Evolutionary conservation across 495 filamentous ascomycete species (phyloP).

Genomic region (Trichoderma reesei): DNA sequence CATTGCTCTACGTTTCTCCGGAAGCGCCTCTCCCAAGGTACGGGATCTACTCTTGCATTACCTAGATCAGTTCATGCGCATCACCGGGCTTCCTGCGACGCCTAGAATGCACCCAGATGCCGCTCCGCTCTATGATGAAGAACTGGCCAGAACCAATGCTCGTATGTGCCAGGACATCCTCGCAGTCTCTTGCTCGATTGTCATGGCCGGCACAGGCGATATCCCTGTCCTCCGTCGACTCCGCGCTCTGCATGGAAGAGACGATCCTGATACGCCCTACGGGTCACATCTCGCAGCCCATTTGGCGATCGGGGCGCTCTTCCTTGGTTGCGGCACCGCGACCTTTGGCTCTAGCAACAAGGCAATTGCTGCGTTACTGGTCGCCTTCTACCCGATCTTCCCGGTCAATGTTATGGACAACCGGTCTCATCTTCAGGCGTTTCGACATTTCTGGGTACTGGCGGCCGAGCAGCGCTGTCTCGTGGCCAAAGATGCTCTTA

Average conservation of each 20-base stretch:
- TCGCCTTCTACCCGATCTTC: slow-evolving; percentile 90
- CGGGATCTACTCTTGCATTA: slow-evolving; percentile 76
- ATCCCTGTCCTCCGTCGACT: slow-evolving; percentile 80
- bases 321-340: slow-evolving; percentile 82
- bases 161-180: slow-evolving; percentile 84
- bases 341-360: slow-evolving; percentile 86
- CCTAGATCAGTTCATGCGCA: slow-evolving; percentile 76
- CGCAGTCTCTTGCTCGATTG: slow-evolving; percentile 68
- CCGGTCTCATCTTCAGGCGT: slow-evolving; percentile 87
- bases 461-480: slow-evolving; percentile 85
- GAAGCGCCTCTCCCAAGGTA: slow-evolving; percentile 61
- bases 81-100: slow-evolving; percentile 53
- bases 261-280: slow-evolving; percentile 75
- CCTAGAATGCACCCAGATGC: slow-evolving; percentile 12
- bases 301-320: slow-evolving; percentile 82
- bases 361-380: slow-evolving; percentile 75
- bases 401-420: slow-evolving; percentile 85
- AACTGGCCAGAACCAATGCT: slow-evolving; percentile 68
- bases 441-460: slow-evolving; percentile 95
- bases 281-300: slow-evolving; percentile 90
- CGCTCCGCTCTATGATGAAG: slow-evolving; percentile 61
- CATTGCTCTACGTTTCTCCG: slow-evolving; percentile 76
- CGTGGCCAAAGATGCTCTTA: slow-evolving; percentile 74
- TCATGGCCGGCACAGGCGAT: slow-evolving; percentile 95
- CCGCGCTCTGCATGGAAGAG: slow-evolving; percentile 77